phyloP scores from a whole-genome alignment of 2,329 filamentous ascomycete genomes.

The Colletotrichum neosansevieriae region DNA sequence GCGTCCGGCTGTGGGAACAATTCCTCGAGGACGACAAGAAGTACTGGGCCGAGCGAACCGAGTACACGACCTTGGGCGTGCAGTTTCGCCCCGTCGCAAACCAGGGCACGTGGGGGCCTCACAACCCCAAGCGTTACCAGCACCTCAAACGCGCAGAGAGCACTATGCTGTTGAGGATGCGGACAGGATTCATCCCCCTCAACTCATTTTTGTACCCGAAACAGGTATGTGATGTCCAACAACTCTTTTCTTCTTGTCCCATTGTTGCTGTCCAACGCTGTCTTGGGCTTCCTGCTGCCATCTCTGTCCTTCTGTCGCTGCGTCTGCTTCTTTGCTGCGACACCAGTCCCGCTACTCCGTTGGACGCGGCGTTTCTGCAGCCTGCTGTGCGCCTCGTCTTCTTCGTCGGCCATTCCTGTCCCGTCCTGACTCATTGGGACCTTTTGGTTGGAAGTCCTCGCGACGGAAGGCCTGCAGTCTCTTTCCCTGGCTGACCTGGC shows the following conservation, averaged over 20 bases:
- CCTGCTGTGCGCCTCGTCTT: no score
- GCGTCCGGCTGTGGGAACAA: background rate
- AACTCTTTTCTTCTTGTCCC: no score
- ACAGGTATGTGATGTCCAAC: background rate
- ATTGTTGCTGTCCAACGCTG: no score
- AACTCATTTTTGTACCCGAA: slow-evolving; percentile 6
- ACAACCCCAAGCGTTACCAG: slow-evolving; percentile 3
- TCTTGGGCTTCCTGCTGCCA: no score
- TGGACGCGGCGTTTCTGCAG: no score
- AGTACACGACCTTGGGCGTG: background rate
- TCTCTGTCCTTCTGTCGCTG: no score
- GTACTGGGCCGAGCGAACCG: background rate
- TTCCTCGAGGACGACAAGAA: background rate
- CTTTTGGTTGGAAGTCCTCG: background rate
- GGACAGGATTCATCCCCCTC: slow-evolving; percentile 4
- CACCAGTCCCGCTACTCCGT: no score
- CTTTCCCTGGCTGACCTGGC: no score
- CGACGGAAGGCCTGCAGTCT: background rate
- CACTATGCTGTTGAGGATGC: slow-evolving; percentile 10
- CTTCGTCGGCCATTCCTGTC: no score
- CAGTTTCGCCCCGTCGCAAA: background rate
- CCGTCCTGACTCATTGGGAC: no score
- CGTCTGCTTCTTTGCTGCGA: no score
- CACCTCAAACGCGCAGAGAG: slow-evolving; percentile 3
- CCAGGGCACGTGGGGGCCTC: background rate